Percentiles rank a stretch among this genome's conserved stretches.
phyloP scores from a whole-genome alignment of 2,329 filamentous ascomycete species.

The Neoascochyta sp. region DNA sequence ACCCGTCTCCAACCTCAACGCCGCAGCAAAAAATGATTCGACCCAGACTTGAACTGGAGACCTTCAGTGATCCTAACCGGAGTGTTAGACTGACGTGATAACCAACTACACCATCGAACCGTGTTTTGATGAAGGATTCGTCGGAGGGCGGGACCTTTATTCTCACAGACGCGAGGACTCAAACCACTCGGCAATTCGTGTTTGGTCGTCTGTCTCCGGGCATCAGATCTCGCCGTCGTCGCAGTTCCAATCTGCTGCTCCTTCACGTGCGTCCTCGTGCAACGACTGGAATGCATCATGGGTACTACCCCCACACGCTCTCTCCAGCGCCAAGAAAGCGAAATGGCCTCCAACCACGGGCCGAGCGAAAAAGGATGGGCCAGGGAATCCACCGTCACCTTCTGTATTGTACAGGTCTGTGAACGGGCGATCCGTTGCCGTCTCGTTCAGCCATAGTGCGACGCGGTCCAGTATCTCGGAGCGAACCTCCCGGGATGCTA shows the following conservation, averaged over 20 bases:
- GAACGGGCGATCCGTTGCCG: slow-evolving; percentile 67
- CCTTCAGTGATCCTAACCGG: too few relatives aligned
- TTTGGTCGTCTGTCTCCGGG: too few relatives aligned
- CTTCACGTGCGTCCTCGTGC: neutral
- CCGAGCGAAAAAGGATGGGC: slow-evolving; percentile 71
- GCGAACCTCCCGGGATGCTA: slow-evolving; percentile 65
- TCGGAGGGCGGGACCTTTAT: too few relatives aligned
- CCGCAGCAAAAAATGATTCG: too few relatives aligned
- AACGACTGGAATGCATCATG: slow-evolving; percentile 1
- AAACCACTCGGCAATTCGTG: too few relatives aligned
- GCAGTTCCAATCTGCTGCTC: too few relatives aligned
- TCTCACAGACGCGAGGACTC: too few relatives aligned
- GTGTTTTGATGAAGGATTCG: too few relatives aligned
- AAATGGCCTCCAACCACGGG: slow-evolving; percentile 86
- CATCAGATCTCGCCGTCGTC: too few relatives aligned
- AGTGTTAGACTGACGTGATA: slow-evolving; percentile 49
- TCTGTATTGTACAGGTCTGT: slow-evolving; percentile 83
- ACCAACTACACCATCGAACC: slow-evolving; percentile 43
- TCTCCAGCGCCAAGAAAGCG: slow-evolving; percentile 75
- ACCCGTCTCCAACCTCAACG: too few relatives aligned
- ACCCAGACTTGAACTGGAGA: too few relatives aligned
- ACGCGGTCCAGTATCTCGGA: slow-evolving; percentile 70
- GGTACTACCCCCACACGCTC: slow-evolving; percentile 64
- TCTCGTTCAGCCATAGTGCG: slow-evolving; percentile 81
- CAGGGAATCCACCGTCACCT: slow-evolving; percentile 69